phyloP scores from a whole-genome alignment of 2,329 filamentous ascomycete genomes.

The Cercospora berteroae region DNA sequence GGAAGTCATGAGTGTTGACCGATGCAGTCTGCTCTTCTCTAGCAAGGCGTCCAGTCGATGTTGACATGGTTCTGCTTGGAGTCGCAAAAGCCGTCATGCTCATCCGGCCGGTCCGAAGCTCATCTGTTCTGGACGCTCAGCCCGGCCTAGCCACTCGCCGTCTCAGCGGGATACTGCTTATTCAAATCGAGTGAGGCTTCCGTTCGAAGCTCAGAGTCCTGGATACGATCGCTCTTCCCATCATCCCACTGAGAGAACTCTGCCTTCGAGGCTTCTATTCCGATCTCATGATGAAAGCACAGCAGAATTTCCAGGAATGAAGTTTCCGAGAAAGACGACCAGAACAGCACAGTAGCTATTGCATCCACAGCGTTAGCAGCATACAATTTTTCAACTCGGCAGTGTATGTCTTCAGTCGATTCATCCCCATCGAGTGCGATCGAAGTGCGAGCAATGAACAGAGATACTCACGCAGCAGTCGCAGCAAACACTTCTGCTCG shows the following conservation, averaged over 20 bases:
- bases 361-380: background rate
- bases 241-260: background rate
- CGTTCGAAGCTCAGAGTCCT: background rate
- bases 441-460: background rate
- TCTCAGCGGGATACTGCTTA: background rate
- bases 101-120: background rate
- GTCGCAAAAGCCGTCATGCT: background rate
- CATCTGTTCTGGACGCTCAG: background rate
- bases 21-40: background rate
- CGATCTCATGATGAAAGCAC: background rate
- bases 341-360: conserved; percentile 14
- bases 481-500: conserved; percentile 30
- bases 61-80: background rate
- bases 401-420: background rate
- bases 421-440: background rate
- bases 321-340: conserved; percentile 15
- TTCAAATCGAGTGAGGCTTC: background rate
- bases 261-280: background rate
- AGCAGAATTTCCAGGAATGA: background rate
- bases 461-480: conserved; percentile 28
- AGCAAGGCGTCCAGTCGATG: background rate
- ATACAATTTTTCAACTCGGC: background rate
- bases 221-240: background rate
- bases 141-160: background rate
- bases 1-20: background rate